These are phyloP conservation scores for Bipolaris cookei DNA, from an alignment of 2,329 filamentous ascomycete species.

Conservation along the genomic window DNA sequence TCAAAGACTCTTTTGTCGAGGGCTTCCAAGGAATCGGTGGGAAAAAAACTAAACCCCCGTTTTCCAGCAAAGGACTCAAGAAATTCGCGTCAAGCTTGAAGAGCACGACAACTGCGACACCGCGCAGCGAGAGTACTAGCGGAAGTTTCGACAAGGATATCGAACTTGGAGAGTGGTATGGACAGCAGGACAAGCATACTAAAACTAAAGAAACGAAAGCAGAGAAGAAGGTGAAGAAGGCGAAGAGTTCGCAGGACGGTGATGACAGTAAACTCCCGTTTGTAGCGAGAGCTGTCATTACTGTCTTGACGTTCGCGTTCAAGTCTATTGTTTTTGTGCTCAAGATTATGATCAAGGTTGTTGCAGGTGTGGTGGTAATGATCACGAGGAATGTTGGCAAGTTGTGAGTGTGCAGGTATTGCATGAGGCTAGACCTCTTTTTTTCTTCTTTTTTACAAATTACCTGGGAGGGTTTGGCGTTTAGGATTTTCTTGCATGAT, in stretches of 20 bases:
- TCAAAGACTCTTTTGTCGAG: slow-evolving; percentile 42
- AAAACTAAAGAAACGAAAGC: slow-evolving; percentile 19
- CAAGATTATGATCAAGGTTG: slow-evolving; percentile 51
- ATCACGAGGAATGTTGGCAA: slow-evolving; percentile 46
- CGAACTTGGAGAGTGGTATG: slow-evolving; percentile 48
- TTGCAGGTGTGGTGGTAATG: slow-evolving; percentile 50
- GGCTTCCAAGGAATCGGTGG: slow-evolving; percentile 43
- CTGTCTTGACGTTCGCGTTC: slow-evolving; percentile 50
- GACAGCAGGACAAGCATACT: slow-evolving; percentile 36
- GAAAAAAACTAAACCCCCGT: slow-evolving; percentile 27
- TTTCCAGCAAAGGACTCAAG: slow-evolving; percentile 25
- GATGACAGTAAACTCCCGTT: slow-evolving; percentile 48
- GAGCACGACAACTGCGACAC: slow-evolving; percentile 20
- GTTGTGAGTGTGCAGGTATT: slow-evolving; percentile 24
- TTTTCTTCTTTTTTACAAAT: not conserved
- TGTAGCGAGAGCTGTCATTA: slow-evolving; percentile 49
- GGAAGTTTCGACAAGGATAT: slow-evolving; percentile 47
- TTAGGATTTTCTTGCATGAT: slow-evolving; percentile 2
- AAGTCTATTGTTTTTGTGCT: slow-evolving; percentile 53
- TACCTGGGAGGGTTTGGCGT: not conserved
- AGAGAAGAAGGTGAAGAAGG: slow-evolving; percentile 38
- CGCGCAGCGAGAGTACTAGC: slow-evolving; percentile 19
- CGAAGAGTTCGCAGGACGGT: slow-evolving; percentile 25
- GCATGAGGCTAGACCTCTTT: not conserved
- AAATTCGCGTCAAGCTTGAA: slow-evolving; percentile 33